A percentile compares a stretch with the other conserved stretches of the same genome.
These are phyloP conservation scores for Chrysanthemum lavandulifolium DNA, from an alignment of 129 eudicot species.

Conservation along the genomic window DNA sequence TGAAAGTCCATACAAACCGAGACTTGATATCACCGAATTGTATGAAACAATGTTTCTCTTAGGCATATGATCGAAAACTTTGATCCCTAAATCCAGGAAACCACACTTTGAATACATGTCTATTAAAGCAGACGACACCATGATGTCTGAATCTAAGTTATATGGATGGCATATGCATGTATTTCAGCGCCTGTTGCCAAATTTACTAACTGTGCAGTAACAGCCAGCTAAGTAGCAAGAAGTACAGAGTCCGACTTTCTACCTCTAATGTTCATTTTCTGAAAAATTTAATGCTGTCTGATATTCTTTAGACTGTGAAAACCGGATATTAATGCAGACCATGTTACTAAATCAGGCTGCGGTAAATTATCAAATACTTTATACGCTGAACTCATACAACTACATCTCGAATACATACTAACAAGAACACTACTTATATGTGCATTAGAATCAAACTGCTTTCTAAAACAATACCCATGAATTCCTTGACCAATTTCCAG, in stretches of 20 bases:
- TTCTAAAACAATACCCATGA: slow-evolving; percentile 62
- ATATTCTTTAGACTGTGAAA: slow-evolving; percentile 48
- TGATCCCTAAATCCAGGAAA: slow-evolving; percentile 54
- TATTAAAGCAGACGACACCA: slow-evolving; percentile 68
- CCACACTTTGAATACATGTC: slow-evolving; percentile 95
- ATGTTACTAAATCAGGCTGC: slow-evolving; percentile 74
- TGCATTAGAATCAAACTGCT: slow-evolving; percentile 50
- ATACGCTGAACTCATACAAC: slow-evolving; percentile 51
- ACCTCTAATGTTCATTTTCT: slow-evolving; percentile 41
- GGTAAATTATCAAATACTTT: slow-evolving; percentile 48
- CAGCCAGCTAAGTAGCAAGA: slow-evolving; percentile 53
- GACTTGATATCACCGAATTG: slow-evolving; percentile 54
- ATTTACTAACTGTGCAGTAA: slow-evolving; percentile 48
- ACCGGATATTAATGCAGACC: slow-evolving; percentile 72
- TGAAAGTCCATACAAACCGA: slow-evolving; percentile 69
- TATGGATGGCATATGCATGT: slow-evolving; percentile 68
- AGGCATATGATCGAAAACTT: slow-evolving; percentile 39
- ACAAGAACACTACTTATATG: slow-evolving; percentile 64
- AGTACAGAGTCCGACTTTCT: slow-evolving; percentile 47
- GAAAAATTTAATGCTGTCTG: slow-evolving; percentile 39
- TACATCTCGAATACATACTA: slow-evolving; percentile 66
- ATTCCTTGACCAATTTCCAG: slow-evolving; percentile 50
- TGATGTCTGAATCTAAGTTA: slow-evolving; percentile 34
- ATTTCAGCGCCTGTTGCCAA: slow-evolving; percentile 60
- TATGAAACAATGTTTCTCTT: slow-evolving; percentile 48